Conservation (phyloP, 1,139 yeast species). For the Yamadazyma diddensiae region DNA sequence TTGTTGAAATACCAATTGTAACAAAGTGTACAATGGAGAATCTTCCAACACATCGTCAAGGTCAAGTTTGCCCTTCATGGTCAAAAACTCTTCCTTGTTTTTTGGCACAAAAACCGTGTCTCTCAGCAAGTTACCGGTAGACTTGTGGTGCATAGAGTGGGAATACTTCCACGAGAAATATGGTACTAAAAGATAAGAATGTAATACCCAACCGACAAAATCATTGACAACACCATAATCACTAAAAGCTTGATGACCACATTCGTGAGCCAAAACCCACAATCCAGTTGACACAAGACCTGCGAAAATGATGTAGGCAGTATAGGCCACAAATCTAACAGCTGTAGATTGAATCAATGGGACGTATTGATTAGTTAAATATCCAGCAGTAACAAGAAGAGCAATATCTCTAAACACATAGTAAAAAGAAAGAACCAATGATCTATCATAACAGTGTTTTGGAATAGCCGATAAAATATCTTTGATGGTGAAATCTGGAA, state of each 20-base stretch:
- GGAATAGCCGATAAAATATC: constrained; percentile 62
- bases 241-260: constrained; percentile 64
- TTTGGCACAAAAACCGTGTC: constrained; percentile 62
- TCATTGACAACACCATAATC: constrained; percentile 56
- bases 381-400: constrained; percentile 41
- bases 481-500: constrained; percentile 62
- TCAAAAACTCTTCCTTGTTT: constrained; percentile 45
- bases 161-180: constrained; percentile 62
- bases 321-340: constrained; percentile 58
- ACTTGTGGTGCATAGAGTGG: constrained; percentile 63
- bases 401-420: constrained; percentile 59
- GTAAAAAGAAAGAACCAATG: constrained; percentile 44
- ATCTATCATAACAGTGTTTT: constrained; percentile 58
- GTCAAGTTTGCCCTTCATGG: constrained; percentile 22
- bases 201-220: constrained; percentile 58
- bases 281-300: constrained; percentile 53
- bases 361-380: constrained; percentile 46
- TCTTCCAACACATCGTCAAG: constrained; percentile 52
- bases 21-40: constrained; percentile 50
- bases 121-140: constrained; percentile 58
- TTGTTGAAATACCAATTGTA: constrained; percentile 47
- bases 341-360: constrained; percentile 45
- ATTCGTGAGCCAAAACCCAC: constrained; percentile 66
- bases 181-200: constrained; percentile 56
- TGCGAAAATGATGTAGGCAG: constrained; percentile 39